phyloP scores from a whole-genome alignment of 2,329 filamentous ascomycete species.

The Stachybotrys elegans region DNA sequence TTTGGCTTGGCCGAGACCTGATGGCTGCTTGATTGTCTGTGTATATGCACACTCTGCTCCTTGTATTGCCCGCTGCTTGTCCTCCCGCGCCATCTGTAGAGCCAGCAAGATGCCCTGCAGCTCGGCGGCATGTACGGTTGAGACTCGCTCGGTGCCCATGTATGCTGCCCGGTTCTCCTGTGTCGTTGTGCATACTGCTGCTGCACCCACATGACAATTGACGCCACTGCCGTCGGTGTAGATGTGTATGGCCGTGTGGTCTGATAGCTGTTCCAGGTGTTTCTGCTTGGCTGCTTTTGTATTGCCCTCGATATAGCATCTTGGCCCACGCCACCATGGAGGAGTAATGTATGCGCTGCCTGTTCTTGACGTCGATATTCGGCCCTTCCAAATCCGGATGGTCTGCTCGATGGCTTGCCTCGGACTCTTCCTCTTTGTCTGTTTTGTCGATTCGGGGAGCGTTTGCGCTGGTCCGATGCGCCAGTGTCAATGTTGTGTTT shows the following conservation, averaged over 20 bases:
- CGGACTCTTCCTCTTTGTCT: not conserved
- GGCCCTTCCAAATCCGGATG: not conserved
- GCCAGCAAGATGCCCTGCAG: conserved; percentile 6
- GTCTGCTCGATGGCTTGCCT: not conserved
- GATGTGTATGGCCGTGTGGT: not conserved
- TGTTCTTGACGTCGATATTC: not conserved
- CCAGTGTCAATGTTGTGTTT: not conserved
- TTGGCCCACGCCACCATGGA: not conserved
- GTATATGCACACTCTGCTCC: conserved; percentile 2
- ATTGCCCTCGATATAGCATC: not conserved
- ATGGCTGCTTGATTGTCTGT: conserved; percentile 8
- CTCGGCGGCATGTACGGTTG: conserved; percentile 5
- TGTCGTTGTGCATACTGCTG: not conserved
- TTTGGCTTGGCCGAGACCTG: not conserved
- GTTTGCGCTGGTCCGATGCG: not conserved
- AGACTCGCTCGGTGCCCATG: conserved; percentile 1
- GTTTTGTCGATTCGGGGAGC: not conserved
- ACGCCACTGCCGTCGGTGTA: conserved; percentile 6
- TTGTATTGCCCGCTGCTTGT: conserved; percentile 1
- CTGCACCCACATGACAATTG: conserved; percentile 3
- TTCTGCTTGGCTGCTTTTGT: not conserved
- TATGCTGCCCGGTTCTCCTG: not conserved
- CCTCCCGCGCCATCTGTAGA: conserved; percentile 2
- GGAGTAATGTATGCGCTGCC: not conserved
- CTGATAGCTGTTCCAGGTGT: conserved; percentile 1